These are phyloP conservation scores for Aspergillus olivimuriae DNA, from an alignment of 495 filamentous ascomycete species.

Conservation along the genomic window DNA sequence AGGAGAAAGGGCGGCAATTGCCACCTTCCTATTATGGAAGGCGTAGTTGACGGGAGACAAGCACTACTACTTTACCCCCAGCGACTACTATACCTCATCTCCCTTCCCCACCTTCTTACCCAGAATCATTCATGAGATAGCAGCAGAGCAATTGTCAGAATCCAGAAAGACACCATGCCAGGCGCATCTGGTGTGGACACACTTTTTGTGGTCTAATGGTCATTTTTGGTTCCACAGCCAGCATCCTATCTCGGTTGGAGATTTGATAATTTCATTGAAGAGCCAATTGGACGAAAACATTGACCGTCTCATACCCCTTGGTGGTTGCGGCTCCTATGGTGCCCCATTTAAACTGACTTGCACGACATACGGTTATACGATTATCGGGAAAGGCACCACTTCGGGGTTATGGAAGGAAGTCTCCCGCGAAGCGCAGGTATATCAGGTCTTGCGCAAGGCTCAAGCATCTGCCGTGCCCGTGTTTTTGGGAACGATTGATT, in stretches of 20 bases:
- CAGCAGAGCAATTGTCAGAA: no score
- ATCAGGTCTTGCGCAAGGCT: constrained; percentile 24
- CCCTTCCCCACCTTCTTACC: no score
- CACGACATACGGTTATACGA: constrained; percentile 37
- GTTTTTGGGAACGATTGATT: constrained; percentile 37
- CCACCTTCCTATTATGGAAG: no score
- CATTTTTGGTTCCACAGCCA: no score
- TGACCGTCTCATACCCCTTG: constrained; percentile 17
- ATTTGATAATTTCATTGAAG: constrained; percentile 11
- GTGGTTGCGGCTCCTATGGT: constrained; percentile 14
- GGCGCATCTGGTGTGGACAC: no score
- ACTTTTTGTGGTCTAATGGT: no score
- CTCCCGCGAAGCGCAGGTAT: constrained; percentile 35
- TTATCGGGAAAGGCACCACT: constrained; percentile 40
- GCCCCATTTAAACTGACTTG: constrained; percentile 32
- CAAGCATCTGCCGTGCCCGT: constrained; percentile 36
- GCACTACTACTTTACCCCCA: no score
- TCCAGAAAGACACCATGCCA: no score
- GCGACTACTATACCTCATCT: no score
- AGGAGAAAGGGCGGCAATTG: no score
- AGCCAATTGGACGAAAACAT: constrained; percentile 16
- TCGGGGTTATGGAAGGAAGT: constrained; percentile 24
- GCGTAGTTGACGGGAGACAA: no score
- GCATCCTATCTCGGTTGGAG: constrained; percentile 13
- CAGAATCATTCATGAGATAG: no score